Percentiles rank a stretch among this genome's conserved stretches.
These are phyloP conservation scores for Cornus controversa DNA, from an alignment of 148 eudicot species.

Conservation along the genomic window DNA sequence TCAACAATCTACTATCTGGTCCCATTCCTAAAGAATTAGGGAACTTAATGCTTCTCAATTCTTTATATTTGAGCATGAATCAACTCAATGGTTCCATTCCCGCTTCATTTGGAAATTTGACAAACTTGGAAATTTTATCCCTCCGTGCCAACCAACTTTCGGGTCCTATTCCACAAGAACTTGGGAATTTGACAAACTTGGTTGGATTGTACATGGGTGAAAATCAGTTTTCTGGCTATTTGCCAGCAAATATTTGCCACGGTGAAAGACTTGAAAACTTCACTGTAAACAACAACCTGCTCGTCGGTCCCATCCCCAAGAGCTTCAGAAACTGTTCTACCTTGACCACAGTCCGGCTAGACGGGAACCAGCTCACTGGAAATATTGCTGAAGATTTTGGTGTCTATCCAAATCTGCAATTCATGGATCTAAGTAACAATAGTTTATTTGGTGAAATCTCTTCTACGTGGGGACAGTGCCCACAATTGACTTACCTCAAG, in stretches of 20 bases:
- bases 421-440: slow-evolving; percentile 26
- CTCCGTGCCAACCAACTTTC: slow-evolving; percentile 21
- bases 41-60: slow-evolving; percentile 16
- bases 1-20: too few relatives aligned
- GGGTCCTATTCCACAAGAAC: slow-evolving; percentile 20
- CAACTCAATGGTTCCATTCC: slow-evolving; percentile 22
- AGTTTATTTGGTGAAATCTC: slow-evolving; percentile 28
- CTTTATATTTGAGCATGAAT: slow-evolving; percentile 26
- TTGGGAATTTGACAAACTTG: slow-evolving; percentile 21
- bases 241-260: slow-evolving; percentile 26
- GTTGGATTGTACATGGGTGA: slow-evolving; percentile 17
- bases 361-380: slow-evolving; percentile 32
- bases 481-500: slow-evolving; percentile 18
- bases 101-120: slow-evolving; percentile 9
- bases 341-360: slow-evolving; percentile 25
- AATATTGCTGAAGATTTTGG: slow-evolving; percentile 30
- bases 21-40: slow-evolving; percentile 23
- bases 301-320: slow-evolving; percentile 27
- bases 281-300: slow-evolving; percentile 18
- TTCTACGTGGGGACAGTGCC: slow-evolving; percentile 28
- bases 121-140: slow-evolving; percentile 11
- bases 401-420: slow-evolving; percentile 27
- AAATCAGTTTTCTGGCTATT: slow-evolving; percentile 26
- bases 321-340: slow-evolving; percentile 27
- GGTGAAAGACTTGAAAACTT: slow-evolving; percentile 21